These are phyloP conservation scores for Amaranthus cruentus DNA, from an alignment of 148 eudicot species.

Conservation along the genomic window DNA sequence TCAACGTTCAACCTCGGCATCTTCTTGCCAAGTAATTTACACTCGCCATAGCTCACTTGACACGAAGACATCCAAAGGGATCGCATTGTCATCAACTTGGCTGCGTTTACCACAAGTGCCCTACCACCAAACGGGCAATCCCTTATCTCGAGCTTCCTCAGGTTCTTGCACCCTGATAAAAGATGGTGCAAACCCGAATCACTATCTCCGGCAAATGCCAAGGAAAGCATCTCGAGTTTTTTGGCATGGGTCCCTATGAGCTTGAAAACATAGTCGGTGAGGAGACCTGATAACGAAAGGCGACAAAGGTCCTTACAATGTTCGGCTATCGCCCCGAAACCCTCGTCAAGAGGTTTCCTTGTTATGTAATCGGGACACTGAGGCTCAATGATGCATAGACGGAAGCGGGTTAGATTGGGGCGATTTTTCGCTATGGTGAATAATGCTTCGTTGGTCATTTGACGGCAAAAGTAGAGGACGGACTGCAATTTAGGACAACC, in stretches of 20 bases:
- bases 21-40: slow-evolving; percentile 73
- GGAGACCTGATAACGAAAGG: slow-evolving; percentile 78
- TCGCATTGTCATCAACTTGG: slow-evolving; percentile 95
- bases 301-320: slow-evolving; percentile 69
- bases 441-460: slow-evolving; percentile 79
- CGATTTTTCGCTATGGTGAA: slow-evolving; percentile 60
- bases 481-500: slow-evolving; percentile 92
- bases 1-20: slow-evolving; percentile 84
- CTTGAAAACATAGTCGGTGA: slow-evolving; percentile 71
- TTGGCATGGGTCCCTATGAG: slow-evolving; percentile 75
- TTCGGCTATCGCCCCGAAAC: slow-evolving; percentile 86
- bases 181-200: slow-evolving; percentile 74
- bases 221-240: slow-evolving; percentile 84
- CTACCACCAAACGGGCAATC: slow-evolving; percentile 89
- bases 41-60: slow-evolving; percentile 68
- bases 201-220: slow-evolving; percentile 86
- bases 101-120: slow-evolving; percentile 70
- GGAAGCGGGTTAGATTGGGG: slow-evolving; percentile 67
- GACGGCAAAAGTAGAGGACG: slow-evolving; percentile 85
- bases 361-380: slow-evolving; percentile 70
- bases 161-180: slow-evolving; percentile 76
- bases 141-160: slow-evolving; percentile 76
- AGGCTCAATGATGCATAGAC: slow-evolving; percentile 85
- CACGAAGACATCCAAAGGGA: slow-evolving; percentile 99
- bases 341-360: slow-evolving; percentile 65